These are phyloP conservation scores for Hyparrhenia diplandra DNA, from an alignment of 176 grass and related monocot species.

Conservation along the genomic window DNA sequence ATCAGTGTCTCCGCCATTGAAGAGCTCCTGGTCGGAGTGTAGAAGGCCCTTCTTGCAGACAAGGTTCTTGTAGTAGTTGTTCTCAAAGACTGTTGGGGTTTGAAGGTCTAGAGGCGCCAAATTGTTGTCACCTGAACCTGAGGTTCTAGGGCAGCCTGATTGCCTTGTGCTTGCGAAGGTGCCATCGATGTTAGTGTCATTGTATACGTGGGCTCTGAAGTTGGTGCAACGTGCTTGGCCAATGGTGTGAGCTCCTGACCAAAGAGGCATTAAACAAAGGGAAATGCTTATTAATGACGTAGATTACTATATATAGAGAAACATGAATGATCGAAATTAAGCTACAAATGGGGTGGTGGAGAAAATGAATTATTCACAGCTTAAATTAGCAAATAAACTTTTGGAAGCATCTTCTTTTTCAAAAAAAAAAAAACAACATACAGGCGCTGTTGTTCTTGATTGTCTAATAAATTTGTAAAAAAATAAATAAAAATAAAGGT, in stretches of 20 bases:
- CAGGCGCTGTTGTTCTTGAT: neutral
- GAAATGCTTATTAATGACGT: neutral
- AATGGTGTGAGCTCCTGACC: neutral
- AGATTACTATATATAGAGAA: neutral
- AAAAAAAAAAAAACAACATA: too few relatives aligned
- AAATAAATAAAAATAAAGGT: neutral
- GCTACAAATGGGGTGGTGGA: neutral
- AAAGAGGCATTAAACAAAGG: neutral
- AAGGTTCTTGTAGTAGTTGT: constrained; percentile 50
- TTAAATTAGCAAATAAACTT: neutral
- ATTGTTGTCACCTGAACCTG: constrained; percentile 48
- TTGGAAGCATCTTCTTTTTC: neutral
- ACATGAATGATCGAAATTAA: neutral
- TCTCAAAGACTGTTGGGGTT: constrained; percentile 43
- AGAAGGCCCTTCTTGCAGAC: constrained; percentile 29
- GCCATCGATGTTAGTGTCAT: constrained; percentile 45
- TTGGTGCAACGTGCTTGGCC: neutral
- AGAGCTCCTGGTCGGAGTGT: constrained; percentile 70
- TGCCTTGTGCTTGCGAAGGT: constrained; percentile 30
- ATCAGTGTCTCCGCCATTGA: constrained; percentile 38
- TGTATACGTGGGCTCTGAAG: neutral
- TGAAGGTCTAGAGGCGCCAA: constrained; percentile 46
- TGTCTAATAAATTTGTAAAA: neutral
- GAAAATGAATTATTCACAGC: neutral
- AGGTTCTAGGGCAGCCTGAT: constrained; percentile 10